Conservation (phyloP, 768 basidiomycete genomes). For the Suillus subalutaceus region DNA sequence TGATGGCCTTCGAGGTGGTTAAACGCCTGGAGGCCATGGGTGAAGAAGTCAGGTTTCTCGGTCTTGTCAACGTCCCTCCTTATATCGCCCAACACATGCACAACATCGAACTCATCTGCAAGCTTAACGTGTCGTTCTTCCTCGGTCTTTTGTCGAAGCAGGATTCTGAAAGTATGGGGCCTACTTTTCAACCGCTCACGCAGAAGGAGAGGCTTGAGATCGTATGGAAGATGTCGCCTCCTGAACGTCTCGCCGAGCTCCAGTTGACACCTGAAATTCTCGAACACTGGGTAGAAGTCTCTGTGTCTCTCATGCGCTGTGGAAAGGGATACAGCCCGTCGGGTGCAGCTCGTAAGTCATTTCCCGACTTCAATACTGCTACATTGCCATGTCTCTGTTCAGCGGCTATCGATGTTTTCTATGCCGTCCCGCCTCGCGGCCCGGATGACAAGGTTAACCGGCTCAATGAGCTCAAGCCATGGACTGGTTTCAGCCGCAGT, state of each 20-base stretch:
- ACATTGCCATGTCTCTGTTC: neutral
- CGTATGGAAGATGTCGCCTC: conserved; percentile 31
- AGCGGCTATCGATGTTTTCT: conserved; percentile 30
- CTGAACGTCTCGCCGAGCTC: conserved; percentile 32
- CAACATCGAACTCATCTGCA: conserved; percentile 43
- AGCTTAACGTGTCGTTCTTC: conserved; percentile 45
- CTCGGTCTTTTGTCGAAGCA: conserved; percentile 38
- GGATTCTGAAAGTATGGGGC: conserved; percentile 23
- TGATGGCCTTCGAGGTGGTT: conserved; percentile 39
- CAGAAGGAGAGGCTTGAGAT: conserved; percentile 28
- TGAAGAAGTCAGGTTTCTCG: conserved; percentile 36
- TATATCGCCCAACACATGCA: conserved; percentile 43
- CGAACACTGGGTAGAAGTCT: conserved; percentile 33
- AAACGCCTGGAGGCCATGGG: conserved; percentile 33
- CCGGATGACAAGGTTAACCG: conserved; percentile 27
- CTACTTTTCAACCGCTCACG: conserved; percentile 20
- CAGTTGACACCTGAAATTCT: conserved; percentile 29
- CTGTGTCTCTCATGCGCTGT: conserved; percentile 30
- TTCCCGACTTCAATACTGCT: neutral
- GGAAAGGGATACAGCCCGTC: conserved; percentile 30
- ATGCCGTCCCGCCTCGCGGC: conserved; percentile 29
- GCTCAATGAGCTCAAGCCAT: conserved; percentile 32
- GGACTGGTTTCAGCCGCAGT: conserved; percentile 25
- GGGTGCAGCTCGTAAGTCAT: conserved; percentile 25
- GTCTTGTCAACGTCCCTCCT: conserved; percentile 40